Conservation (phyloP, 768 basidiomycete species). For the Boletus sp. region DNA sequence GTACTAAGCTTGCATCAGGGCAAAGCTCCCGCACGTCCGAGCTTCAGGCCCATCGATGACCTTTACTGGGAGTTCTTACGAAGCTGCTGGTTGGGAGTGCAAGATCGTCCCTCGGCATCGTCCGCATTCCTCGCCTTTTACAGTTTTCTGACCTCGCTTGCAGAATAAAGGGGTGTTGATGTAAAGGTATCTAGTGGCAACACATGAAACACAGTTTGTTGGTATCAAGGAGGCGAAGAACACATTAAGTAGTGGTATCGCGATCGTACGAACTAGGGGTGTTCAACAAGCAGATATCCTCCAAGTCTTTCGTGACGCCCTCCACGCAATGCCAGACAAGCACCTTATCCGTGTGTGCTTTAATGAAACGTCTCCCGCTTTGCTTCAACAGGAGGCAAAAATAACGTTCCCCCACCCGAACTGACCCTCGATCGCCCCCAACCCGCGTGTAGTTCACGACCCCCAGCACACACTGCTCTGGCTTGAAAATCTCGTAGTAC, state of each 20-base stretch:
- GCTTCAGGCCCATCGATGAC: constrained; percentile 1
- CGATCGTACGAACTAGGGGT: neutral
- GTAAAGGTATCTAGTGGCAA: neutral
- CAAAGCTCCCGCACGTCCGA: constrained; percentile 6
- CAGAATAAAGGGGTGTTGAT: neutral
- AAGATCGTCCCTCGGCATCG: constrained; percentile 11
- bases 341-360: constrained; percentile 14
- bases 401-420: constrained; percentile 11
- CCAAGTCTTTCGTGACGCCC: constrained; percentile 7
- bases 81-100: constrained; percentile 9
- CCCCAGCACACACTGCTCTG: constrained; percentile 15
- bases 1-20: constrained; percentile 1
- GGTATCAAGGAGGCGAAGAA: neutral
- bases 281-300: constrained; percentile 7
- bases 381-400: constrained; percentile 13
- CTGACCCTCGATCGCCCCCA: constrained; percentile 4
- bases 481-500: constrained; percentile 17
- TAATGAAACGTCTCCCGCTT: constrained; percentile 7
- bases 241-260: neutral
- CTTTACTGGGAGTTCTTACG: constrained; percentile 9
- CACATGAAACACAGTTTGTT: neutral
- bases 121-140: constrained; percentile 11
- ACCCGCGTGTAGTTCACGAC: constrained; percentile 13
- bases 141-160: constrained; percentile 3
- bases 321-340: constrained; percentile 13